Evolutionary conservation across 345 rosid species (phyloP).

Genomic region (Eucalyptus coolabah): DNA sequence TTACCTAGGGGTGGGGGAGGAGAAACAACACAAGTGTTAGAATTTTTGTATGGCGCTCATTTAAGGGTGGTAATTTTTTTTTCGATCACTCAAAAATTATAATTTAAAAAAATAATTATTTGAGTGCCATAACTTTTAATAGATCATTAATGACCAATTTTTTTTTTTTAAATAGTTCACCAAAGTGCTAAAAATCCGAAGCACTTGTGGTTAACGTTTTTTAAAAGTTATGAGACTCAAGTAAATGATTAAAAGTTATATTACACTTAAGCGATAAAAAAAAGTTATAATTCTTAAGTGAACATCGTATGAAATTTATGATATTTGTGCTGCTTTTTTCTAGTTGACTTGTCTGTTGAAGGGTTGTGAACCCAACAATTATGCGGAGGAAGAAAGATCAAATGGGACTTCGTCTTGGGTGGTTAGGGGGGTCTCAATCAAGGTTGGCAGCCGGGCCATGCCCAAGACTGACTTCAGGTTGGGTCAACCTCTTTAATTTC

Average conservation of each 20-base stretch:
- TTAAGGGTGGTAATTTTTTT: too few relatives aligned
- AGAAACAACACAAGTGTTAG: too few relatives aligned
- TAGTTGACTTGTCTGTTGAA: background rate
- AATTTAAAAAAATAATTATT: too few relatives aligned
- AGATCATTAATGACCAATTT: background rate
- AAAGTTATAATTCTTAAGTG: background rate
- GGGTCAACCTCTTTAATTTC: background rate
- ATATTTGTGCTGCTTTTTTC: background rate
- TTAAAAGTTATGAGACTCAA: too few relatives aligned
- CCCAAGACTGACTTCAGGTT: background rate
- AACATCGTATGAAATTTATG: background rate
- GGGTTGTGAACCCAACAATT: background rate
- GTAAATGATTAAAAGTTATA: too few relatives aligned
- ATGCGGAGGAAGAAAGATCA: background rate
- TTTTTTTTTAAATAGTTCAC: background rate
- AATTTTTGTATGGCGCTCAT: too few relatives aligned
- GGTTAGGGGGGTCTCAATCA: background rate
- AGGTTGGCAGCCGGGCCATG: background rate
- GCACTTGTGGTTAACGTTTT: too few relatives aligned
- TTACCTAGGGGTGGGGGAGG: too few relatives aligned
- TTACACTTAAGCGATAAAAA: rapidly evolving
- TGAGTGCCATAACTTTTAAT: background rate
- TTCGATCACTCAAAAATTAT: background rate
- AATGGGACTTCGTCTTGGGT: background rate
- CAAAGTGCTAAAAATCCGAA: background rate